A percentile compares a stretch with the other conserved stretches of the same genome.
These are phyloP conservation scores for Pinus tabuliformis DNA, from an alignment of 75 land plant species.

Conservation along the genomic window DNA sequence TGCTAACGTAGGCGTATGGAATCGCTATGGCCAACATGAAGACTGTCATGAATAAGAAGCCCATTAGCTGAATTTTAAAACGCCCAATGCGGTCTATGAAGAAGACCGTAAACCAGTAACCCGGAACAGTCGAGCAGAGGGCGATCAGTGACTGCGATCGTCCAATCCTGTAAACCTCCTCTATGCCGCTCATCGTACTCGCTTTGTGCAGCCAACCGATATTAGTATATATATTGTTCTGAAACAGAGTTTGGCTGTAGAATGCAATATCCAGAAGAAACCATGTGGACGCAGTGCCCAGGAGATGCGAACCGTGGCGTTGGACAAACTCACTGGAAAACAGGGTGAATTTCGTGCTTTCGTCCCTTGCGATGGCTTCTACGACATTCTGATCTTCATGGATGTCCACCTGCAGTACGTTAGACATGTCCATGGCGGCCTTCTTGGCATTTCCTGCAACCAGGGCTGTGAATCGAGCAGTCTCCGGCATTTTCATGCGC, in stretches of 20 bases:
- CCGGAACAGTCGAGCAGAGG: slow-evolving; percentile 33
- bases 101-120: slow-evolving; percentile 40
- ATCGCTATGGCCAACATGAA: slow-evolving; percentile 37
- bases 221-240: too few species aligned
- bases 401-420: slow-evolving; percentile 23
- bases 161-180: slow-evolving; percentile 3
- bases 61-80: slow-evolving; percentile 19
- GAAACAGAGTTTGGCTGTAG: too few species aligned
- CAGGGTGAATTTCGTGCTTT: too few species aligned
- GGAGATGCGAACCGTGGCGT: too few species aligned
- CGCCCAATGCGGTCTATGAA: slow-evolving; percentile 28
- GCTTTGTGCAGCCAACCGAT: too few species aligned
- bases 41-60: slow-evolving; percentile 12
- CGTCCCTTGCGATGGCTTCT: too few species aligned
- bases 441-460: slow-evolving; percentile 36
- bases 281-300: too few species aligned
- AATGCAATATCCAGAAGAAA: too few species aligned
- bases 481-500: slow-evolving; percentile 59
- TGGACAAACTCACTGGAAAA: too few species aligned
- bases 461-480: slow-evolving; percentile 59
- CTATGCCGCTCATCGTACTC: too few species aligned
- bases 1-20: slow-evolving; percentile 20
- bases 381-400: background rate
- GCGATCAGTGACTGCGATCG: slow-evolving; percentile 34
- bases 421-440: slow-evolving; percentile 51